A percentile compares a stretch with the other conserved stretches of the same genome.
Conservation (phyloP, 179 eudicot species). For the Dionaea muscipula region DNA sequence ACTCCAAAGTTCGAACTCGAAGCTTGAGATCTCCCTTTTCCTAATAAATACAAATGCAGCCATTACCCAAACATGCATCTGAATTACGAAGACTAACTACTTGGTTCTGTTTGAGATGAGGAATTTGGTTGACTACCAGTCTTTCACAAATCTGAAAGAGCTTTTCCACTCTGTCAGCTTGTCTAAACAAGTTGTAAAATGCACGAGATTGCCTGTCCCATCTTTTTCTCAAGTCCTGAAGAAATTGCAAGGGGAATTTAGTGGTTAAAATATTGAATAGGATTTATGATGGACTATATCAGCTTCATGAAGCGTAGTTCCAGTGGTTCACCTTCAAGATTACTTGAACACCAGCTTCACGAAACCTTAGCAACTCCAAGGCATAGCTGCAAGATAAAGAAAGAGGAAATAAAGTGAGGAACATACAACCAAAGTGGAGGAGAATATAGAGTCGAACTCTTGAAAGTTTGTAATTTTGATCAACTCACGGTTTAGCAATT, state of each 20-base stretch:
- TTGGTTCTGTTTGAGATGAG: neutral
- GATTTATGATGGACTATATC: neutral
- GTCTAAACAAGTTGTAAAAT: slow-evolving; percentile 83
- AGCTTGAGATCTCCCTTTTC: slow-evolving; percentile 97
- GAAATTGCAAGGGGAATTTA: slow-evolving; percentile 6
- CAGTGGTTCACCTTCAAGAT: slow-evolving; percentile 43
- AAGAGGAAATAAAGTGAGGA: neutral
- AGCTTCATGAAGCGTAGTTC: neutral
- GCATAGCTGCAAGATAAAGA: slow-evolving; percentile 56
- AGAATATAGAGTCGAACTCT: neutral
- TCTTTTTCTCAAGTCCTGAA: slow-evolving; percentile 79
- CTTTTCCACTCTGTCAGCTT: slow-evolving; percentile 88
- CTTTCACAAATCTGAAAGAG: slow-evolving; percentile 66
- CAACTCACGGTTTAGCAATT: slow-evolving; percentile 91
- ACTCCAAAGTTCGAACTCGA: slow-evolving; percentile 85
- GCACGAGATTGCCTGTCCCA: slow-evolving; percentile 92
- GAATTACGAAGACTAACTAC: neutral
- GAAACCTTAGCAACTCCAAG: slow-evolving; percentile 75
- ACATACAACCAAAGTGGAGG: neutral
- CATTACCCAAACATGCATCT: slow-evolving; percentile 3
- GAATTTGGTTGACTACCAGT: slow-evolving; percentile 37
- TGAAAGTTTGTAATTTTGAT: neutral
- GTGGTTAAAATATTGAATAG: neutral
- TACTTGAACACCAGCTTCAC: slow-evolving; percentile 94
- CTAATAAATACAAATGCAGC: slow-evolving; percentile 22